These are phyloP conservation scores for Fremontodendron californicum DNA, from an alignment of 345 rosid species.

Conservation along the genomic window DNA sequence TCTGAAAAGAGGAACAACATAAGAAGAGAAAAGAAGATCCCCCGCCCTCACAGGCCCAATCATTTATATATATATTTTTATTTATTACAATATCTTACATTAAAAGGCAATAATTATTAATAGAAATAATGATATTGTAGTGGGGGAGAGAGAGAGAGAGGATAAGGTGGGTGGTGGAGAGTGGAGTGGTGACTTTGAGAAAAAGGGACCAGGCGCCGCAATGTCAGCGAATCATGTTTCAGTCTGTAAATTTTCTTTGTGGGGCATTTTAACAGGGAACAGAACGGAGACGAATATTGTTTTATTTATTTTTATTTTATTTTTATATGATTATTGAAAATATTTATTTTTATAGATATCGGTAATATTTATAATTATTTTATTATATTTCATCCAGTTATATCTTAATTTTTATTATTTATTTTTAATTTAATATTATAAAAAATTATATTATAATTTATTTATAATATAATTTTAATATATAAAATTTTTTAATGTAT, in stretches of 20 bases:
- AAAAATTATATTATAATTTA: too few species aligned
- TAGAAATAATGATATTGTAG: not conserved
- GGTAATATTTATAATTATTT: too few species aligned
- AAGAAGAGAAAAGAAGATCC: not conserved
- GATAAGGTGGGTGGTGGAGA: slow-evolving; percentile 6
- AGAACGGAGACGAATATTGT: too few species aligned
- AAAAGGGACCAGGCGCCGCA: slow-evolving; percentile 11
- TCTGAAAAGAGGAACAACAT: slow-evolving; percentile 4
- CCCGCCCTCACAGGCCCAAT: not conserved
- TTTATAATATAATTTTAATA: too few species aligned
- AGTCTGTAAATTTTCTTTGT: not conserved
- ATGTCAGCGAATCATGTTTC: slow-evolving; percentile 5
- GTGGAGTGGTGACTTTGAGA: slow-evolving; percentile 5
- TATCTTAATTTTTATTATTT: too few species aligned
- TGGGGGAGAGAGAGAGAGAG: not conserved
- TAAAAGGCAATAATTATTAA: not conserved
- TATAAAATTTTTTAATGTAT: too few species aligned
- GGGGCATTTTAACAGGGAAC: slow-evolving; percentile 7
- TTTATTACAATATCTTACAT: not conserved
- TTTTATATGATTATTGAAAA: too few species aligned
- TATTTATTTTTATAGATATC: too few species aligned
- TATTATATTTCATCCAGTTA: too few species aligned
- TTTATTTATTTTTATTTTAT: too few species aligned
- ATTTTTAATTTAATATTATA: too few species aligned
- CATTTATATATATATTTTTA: not conserved